Evolutionary conservation across 1,284 basidiomycete genomes (phyloP).

Genomic region (Boletus sp.): DNA sequence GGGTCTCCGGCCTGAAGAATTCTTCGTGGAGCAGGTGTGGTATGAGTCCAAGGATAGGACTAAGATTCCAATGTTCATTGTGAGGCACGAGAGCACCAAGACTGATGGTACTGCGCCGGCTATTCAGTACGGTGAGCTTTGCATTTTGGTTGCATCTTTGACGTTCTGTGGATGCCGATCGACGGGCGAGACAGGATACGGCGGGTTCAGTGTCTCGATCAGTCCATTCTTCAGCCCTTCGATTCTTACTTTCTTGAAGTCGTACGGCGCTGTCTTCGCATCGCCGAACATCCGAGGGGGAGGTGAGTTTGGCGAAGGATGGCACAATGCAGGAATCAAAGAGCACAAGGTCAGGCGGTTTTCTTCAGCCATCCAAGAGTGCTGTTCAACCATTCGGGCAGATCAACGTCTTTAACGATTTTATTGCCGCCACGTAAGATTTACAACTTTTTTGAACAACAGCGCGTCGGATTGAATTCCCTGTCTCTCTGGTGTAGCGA

Average conservation of each 20-base stretch:
- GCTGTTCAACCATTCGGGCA: constrained; percentile 25
- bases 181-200: constrained; percentile 50
- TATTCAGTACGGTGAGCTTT: constrained; percentile 66
- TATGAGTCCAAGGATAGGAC: constrained; percentile 80
- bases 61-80: constrained; percentile 83
- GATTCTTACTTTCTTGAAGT: constrained; percentile 73
- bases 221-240: constrained; percentile 70
- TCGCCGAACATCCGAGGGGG: constrained; percentile 80
- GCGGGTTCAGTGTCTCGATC: constrained; percentile 74
- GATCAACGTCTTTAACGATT: constrained; percentile 79
- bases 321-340: constrained; percentile 69
- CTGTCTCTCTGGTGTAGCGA: constrained; percentile 39
- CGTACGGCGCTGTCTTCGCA: constrained; percentile 72
- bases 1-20: constrained; percentile 69
- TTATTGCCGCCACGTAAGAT: constrained; percentile 71
- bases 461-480: not conserved
- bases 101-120: constrained; percentile 77
- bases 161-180: not conserved
- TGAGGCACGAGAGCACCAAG: constrained; percentile 67
- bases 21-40: constrained; percentile 74
- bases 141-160: not conserved
- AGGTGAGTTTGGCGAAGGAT: constrained; percentile 79
- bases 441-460: not conserved
- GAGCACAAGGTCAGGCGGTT: constrained; percentile 59
- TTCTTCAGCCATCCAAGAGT: not conserved